Evolutionary conservation across 2,329 filamentous ascomycete species (phyloP).

Genomic region (Colletotrichum musicola): DNA sequence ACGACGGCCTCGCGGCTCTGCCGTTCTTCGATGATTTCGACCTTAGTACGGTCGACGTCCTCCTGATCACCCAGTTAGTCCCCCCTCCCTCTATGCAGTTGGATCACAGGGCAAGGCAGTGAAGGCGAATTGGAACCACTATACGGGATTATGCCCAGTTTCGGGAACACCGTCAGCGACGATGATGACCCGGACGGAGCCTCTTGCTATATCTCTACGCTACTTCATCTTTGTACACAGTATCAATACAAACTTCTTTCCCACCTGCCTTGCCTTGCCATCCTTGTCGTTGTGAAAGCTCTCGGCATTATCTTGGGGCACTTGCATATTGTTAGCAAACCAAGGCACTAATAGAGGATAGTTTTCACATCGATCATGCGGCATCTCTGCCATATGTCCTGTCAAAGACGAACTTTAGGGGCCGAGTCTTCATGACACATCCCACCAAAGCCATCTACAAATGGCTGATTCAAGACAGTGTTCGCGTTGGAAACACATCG

Average conservation of each 20-base stretch:
- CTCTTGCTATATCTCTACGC: slow-evolving; percentile 36
- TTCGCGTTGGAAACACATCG: slow-evolving; percentile 84
- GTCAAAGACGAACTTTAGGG: slow-evolving; percentile 97
- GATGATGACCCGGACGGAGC: slow-evolving; percentile 30
- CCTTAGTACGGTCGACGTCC: slow-evolving; percentile 94
- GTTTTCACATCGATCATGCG: slow-evolving; percentile 99
- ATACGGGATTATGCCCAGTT: slow-evolving; percentile 28
- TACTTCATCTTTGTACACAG: slow-evolving; percentile 39
- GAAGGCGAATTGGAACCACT: slow-evolving; percentile 33
- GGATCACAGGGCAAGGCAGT: slow-evolving; percentile 44
- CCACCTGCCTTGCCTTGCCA: slow-evolving; percentile 40
- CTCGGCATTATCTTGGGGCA: not conserved
- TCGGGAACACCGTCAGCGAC: slow-evolving; percentile 24
- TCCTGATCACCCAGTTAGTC: slow-evolving; percentile 99
- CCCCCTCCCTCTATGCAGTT: slow-evolving; percentile 39
- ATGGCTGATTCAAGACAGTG: slow-evolving; percentile 97
- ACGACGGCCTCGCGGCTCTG: slow-evolving; percentile 91
- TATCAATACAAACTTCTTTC: slow-evolving; percentile 41
- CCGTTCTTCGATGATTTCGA: slow-evolving; percentile 99
- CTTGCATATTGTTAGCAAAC: slow-evolving; percentile 4
- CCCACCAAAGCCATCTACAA: slow-evolving; percentile 99
- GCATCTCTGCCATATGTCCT: slow-evolving; percentile 97
- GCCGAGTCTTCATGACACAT: slow-evolving; percentile 98
- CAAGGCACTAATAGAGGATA: slow-evolving; percentile 52
- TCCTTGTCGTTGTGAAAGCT: slow-evolving; percentile 36